These are phyloP conservation scores for Lactifluus rugatus DNA, from an alignment of 768 basidiomycete species.

Conservation along the genomic window DNA sequence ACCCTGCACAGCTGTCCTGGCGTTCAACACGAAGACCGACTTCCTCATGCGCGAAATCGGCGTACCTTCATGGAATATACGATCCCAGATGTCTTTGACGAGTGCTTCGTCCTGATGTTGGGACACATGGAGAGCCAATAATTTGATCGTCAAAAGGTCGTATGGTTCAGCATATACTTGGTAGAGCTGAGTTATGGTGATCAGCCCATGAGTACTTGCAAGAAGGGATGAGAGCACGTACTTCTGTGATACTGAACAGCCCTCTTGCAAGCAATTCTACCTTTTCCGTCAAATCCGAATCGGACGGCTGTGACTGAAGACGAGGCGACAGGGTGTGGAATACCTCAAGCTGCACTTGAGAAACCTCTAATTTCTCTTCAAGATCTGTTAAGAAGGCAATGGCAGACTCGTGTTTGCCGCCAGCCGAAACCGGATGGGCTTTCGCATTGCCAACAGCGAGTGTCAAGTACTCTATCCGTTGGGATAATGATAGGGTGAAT, in stretches of 20 bases:
- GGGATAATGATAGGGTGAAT: constrained; percentile 57
- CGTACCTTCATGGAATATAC: constrained; percentile 73
- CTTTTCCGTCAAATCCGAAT: constrained; percentile 47
- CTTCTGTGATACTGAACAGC: constrained; percentile 79
- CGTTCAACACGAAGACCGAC: neutral
- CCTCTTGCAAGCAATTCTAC: constrained; percentile 48
- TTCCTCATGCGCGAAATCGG: neutral
- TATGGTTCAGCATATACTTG: constrained; percentile 82
- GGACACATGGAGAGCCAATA: constrained; percentile 88
- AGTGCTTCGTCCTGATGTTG: constrained; percentile 82
- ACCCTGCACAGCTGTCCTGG: constrained; percentile 42
- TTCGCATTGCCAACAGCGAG: constrained; percentile 94
- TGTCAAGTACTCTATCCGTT: constrained; percentile 84
- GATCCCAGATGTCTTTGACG: constrained; percentile 80
- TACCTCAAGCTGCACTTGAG: constrained; percentile 92
- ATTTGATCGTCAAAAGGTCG: constrained; percentile 70
- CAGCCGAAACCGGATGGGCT: constrained; percentile 75
- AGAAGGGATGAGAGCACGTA: constrained; percentile 29
- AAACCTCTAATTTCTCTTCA: constrained; percentile 95
- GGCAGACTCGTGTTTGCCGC: constrained; percentile 76
- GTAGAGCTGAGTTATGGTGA: constrained; percentile 51
- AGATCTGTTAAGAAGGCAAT: constrained; percentile 91
- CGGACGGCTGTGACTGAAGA: constrained; percentile 39
- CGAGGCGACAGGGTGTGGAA: constrained; percentile 58
- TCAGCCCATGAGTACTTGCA: neutral